Base-by-base conservation (phyloP, 345 rosid genomes). In the Citrus medica region DNA sequence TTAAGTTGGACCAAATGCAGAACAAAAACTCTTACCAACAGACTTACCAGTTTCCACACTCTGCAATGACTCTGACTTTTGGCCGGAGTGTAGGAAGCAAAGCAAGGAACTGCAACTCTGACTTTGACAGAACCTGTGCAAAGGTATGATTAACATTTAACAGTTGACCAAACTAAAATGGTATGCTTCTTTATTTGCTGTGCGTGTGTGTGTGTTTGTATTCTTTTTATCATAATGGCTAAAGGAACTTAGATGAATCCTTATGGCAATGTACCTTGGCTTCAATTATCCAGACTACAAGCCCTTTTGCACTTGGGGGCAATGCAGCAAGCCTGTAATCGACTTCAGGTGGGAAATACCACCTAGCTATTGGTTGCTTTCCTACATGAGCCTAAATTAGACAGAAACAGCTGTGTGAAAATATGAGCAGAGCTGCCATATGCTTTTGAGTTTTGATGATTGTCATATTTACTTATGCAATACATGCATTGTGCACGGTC, bases 301-400 rank as follows among this genome's bases (percentile, higher is more conserved):
- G 97, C 72, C 99, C 97, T 84, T 91, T 93, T 27, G 97, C 99
- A 78, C 78, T 56, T 2, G 93, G 87, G 5, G 98, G 98, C 71
- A 92, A 81, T 33, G 92, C 92, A 0, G 85, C 83, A 48, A 95
- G 94, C 78, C 97, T 88, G 62, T 85, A 93, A 77, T 95, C 99
- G 6, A 95, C 95, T 82, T 92, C 98, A 3, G 97, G 99, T 3
- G 99, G 98, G 75, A 83, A 93, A 79, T 92, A 95, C 99, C 99
- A 95, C 74, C 99, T 90, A 67, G 96, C 97, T 79, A 95, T 92
- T 3, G 97, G 99, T 76, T 95, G 96, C 87, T 95, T 95, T 79
- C 99, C 98, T 9, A 95, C 82, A 78, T 93, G 96, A 13, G 99
- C 87, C 99, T 93, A 69, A 2, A 61, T 46, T 28, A 19, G 42